Conservation (phyloP, 495 filamentous ascomycete genomes). For the Bombardia bombarda region DNA sequence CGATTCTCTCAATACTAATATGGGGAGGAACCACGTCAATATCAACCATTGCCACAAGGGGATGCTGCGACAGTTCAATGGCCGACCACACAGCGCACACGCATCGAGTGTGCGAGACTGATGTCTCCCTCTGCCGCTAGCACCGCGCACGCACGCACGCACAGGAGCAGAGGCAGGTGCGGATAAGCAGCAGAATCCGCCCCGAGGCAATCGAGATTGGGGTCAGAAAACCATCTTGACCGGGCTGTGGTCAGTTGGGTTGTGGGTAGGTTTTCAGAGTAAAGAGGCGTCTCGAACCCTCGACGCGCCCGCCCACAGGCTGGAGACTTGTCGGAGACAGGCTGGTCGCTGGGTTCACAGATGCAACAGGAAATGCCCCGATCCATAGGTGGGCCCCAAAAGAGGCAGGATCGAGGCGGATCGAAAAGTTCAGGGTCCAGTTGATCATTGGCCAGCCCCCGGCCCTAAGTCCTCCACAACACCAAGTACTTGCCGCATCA, state of each 20-base stretch:
- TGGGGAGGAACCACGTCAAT: neutral
- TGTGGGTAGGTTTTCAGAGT: no score
- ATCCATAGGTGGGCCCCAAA: slow-evolving; percentile 6
- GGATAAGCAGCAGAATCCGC: neutral
- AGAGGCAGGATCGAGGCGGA: slow-evolving; percentile 12
- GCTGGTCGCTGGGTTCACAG: no score
- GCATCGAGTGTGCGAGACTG: no score
- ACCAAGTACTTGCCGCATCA: neutral
- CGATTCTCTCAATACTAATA: neutral
- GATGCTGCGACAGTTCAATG: no score
- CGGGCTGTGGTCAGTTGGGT: slow-evolving; percentile 9
- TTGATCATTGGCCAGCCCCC: neutral
- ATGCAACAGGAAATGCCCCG: slow-evolving; percentile 19
- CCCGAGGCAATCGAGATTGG: slow-evolving; percentile 14
- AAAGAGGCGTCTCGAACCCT: no score
- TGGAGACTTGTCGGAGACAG: no score
- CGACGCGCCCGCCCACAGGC: no score
- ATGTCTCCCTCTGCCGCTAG: no score
- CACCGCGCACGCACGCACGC: no score
- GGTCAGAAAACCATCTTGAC: neutral
- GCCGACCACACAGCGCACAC: no score
- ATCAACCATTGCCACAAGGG: neutral
- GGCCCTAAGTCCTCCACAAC: neutral
- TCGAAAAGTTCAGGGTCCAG: slow-evolving; percentile 18
- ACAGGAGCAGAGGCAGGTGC: no score